Conservation (phyloP, 129 eudicot genomes). For the Kitagawia praeruptora region DNA sequence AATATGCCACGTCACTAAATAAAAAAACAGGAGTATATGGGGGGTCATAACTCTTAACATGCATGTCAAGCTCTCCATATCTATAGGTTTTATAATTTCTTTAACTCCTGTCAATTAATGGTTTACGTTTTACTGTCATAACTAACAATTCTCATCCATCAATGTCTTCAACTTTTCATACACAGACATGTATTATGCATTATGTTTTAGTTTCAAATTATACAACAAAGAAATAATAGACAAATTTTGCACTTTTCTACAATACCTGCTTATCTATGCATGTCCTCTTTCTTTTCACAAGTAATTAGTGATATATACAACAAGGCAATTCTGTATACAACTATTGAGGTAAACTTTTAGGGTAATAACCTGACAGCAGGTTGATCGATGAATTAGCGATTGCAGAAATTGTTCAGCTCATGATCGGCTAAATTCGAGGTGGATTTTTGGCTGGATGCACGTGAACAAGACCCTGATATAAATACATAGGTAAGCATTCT, state of each 20-base stretch:
- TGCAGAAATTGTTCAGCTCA: neutral
- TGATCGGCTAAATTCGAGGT: neutral
- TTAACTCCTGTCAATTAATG: neutral
- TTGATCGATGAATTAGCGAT: neutral
- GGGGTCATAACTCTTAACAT: neutral
- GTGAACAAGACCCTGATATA: neutral
- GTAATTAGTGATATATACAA: neutral
- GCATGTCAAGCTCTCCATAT: neutral
- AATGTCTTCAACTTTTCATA: neutral
- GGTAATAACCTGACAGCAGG: neutral
- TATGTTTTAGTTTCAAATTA: neutral
- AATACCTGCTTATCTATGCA: neutral
- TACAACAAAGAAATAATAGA: neutral
- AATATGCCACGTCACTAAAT: neutral
- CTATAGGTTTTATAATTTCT: neutral
- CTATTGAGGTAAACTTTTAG: neutral
- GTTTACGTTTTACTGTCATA: conserved; percentile 1
- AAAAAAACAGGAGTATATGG: neutral
- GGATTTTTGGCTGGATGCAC: neutral
- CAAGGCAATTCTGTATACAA: neutral
- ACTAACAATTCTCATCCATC: conserved; percentile 3
- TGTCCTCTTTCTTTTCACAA: neutral
- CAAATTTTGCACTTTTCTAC: neutral
- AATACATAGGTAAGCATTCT: neutral
- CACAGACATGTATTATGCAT: neutral